Evolutionary conservation across 2,329 filamentous ascomycete species (phyloP).

Genomic region (Diaporthe amygdali): DNA sequence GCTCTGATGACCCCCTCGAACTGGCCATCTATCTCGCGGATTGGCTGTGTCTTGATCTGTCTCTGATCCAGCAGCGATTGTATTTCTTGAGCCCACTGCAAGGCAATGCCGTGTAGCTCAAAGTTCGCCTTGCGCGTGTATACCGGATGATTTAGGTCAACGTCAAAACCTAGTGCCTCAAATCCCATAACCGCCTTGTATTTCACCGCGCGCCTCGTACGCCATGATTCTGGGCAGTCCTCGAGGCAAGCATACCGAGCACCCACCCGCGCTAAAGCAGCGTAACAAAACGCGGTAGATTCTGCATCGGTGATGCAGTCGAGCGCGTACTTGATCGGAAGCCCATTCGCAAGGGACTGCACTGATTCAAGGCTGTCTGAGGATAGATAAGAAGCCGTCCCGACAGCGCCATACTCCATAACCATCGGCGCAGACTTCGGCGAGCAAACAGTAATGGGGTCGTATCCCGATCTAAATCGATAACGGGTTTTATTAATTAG

Average conservation of each 20-base stretch:
- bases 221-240: conserved; percentile 26
- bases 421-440: conserved; percentile 25
- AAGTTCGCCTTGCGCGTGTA: conserved; percentile 12
- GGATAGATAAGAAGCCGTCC: conserved; percentile 29
- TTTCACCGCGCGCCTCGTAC: conserved; percentile 29
- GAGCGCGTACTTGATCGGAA: conserved; percentile 31
- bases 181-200: conserved; percentile 31
- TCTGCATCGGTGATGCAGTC: conserved; percentile 37
- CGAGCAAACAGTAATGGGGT: conserved; percentile 28
- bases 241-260: conserved; percentile 38
- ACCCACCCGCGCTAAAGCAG: conserved; percentile 32
- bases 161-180: conserved; percentile 15
- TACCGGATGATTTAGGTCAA: not conserved
- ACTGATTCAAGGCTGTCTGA: conserved; percentile 25
- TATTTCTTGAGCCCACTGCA: conserved; percentile 22
- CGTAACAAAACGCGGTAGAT: conserved; percentile 33
- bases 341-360: conserved; percentile 6
- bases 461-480: conserved; percentile 20
- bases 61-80: conserved; percentile 19
- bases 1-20: conserved; percentile 16
- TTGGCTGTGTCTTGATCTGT: conserved; percentile 2
- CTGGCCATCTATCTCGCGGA: conserved; percentile 16
- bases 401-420: conserved; percentile 28
- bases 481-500: conserved; percentile 16
- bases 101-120: conserved; percentile 1